Conservation (phyloP, 2,329 filamentous ascomycete species). For the Penicillium aurantiogriseum region DNA sequence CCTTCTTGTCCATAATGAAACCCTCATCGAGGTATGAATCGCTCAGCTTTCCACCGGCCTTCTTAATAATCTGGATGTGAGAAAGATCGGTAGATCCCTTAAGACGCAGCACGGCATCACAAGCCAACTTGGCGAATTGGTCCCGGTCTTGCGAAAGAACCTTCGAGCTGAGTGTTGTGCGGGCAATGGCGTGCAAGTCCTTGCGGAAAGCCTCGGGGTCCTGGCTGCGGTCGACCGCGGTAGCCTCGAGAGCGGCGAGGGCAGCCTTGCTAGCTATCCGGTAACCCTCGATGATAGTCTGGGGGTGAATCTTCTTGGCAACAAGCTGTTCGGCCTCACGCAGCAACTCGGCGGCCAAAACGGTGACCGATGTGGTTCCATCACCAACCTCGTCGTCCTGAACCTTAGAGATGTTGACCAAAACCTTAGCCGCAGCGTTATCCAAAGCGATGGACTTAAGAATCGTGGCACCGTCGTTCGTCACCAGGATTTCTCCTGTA, state of each 20-base stretch:
- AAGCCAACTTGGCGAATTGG: conserved; percentile 85
- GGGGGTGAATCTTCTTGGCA: conserved; percentile 97
- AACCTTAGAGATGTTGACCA: conserved; percentile 99
- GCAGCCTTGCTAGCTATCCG: conserved; percentile 93
- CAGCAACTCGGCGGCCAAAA: conserved; percentile 89
- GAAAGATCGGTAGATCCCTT: conserved; percentile 89
- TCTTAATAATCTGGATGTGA: conserved; percentile 99
- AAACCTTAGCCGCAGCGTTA: conserved; percentile 95
- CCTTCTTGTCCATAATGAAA: conserved; percentile 98
- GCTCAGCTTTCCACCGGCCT: conserved; percentile 93
- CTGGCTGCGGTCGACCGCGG: conserved; percentile 85
- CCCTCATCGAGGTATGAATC: conserved; percentile 98
- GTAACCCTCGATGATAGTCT: conserved; percentile 99
- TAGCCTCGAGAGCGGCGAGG: conserved; percentile 76
- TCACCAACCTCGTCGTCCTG: conserved; percentile 99
- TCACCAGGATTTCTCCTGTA: conserved; percentile 96
- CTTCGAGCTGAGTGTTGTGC: conserved; percentile 95
- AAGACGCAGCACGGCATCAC: conserved; percentile 85
- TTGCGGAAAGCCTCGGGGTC: conserved; percentile 80
- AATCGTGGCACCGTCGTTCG: conserved; percentile 97
- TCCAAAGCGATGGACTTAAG: conserved; percentile 97
- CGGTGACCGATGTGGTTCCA: conserved; percentile 95
- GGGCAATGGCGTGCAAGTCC: conserved; percentile 85
- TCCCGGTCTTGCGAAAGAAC: conserved; percentile 90
- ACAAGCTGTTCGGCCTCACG: conserved; percentile 96